phyloP scores from a whole-genome alignment of 73 alveolate species.

The Paramecium primaurelia region DNA sequence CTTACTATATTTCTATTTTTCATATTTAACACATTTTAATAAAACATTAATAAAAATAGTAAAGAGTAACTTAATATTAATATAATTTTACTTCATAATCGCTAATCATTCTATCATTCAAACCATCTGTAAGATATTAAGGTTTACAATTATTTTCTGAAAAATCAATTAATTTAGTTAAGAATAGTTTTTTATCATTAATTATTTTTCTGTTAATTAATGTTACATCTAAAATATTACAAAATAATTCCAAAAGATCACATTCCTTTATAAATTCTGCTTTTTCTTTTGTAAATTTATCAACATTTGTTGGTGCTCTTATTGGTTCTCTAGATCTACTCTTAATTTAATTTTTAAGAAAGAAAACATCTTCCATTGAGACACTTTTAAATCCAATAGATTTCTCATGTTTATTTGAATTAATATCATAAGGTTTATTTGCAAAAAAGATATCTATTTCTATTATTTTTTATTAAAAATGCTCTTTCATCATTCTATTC shows the following conservation, averaged over 20 bases:
- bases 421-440: background rate
- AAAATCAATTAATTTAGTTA: background rate
- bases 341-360: background rate
- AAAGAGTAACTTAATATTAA: background rate
- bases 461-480: background rate
- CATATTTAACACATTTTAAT: background rate
- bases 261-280: background rate
- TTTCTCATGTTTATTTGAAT: background rate
- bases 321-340: background rate
- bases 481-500: constrained; percentile 1
- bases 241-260: background rate
- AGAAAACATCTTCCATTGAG: background rate
- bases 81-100: background rate
- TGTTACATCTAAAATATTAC: background rate
- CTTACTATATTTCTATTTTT: background rate
- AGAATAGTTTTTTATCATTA: background rate
- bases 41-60: background rate
- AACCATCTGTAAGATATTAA: background rate
- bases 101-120: background rate
- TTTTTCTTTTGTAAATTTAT: background rate
- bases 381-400: background rate
- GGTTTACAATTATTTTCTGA: background rate
- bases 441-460: background rate
- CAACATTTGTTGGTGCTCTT: background rate
- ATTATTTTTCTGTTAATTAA: background rate